Percentiles rank a stretch among this genome's conserved stretches.
These are phyloP conservation scores for Saccharomyces mikatae DNA, from an alignment of 805 yeast species.

Conservation along the genomic window DNA sequence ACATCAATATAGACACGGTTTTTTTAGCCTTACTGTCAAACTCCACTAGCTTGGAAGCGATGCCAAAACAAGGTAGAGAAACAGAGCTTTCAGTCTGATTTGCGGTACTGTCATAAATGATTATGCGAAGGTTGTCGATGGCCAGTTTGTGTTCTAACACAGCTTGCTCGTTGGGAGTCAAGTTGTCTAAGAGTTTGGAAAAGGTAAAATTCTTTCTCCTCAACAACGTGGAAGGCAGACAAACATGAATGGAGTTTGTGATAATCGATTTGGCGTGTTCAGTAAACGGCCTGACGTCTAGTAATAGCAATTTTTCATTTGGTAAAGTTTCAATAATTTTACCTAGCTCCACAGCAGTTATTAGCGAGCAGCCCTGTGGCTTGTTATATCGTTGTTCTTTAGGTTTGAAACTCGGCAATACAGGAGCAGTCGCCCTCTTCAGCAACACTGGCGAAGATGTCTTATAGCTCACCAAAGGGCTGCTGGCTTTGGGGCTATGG, in stretches of 20 bases:
- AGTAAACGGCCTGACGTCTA: constrained; percentile 74
- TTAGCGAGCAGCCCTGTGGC: constrained; percentile 15
- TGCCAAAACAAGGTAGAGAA: constrained; percentile 23
- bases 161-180: constrained; percentile 42
- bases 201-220: constrained; percentile 68
- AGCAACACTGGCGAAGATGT: constrained; percentile 5
- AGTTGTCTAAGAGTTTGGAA: constrained; percentile 50
- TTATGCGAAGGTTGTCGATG: constrained; percentile 13
- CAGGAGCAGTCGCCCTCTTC: constrained; percentile 11
- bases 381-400: constrained; percentile 19
- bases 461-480: background rate
- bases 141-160: constrained; percentile 4
- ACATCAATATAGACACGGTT: constrained; percentile 14
- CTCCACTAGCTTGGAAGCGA: constrained; percentile 20
- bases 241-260: constrained; percentile 58
- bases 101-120: constrained; percentile 20
- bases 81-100: constrained; percentile 19
- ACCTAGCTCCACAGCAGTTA: constrained; percentile 18
- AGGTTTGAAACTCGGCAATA: constrained; percentile 17
- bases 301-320: constrained; percentile 9
- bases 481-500: background rate
- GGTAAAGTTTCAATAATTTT: constrained; percentile 4
- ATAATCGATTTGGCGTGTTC: constrained; percentile 58
- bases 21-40: background rate
- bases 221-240: constrained; percentile 82